Conservation (phyloP, 1,139 yeast genomes). For the Hansenula lynferdii region DNA sequence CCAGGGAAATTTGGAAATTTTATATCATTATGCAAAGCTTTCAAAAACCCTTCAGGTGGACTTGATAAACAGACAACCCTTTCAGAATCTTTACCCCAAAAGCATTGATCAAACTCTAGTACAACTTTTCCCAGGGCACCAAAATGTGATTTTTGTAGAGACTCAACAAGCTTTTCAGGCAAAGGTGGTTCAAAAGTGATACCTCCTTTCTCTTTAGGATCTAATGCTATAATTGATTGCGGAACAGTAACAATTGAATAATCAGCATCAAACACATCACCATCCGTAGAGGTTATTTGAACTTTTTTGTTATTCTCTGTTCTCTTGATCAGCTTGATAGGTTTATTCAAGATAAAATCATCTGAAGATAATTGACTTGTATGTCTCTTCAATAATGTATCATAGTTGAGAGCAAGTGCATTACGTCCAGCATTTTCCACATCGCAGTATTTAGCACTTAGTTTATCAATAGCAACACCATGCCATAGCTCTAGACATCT, state of each 20-base stretch:
- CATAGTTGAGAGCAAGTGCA: constrained; percentile 56
- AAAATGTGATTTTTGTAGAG: constrained; percentile 51
- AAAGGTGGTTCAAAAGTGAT: constrained; percentile 59
- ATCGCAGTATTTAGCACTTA: constrained; percentile 63
- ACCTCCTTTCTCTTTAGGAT: constrained; percentile 28
- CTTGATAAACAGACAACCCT: constrained; percentile 45
- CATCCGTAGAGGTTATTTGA: constrained; percentile 24
- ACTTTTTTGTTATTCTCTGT: constrained; percentile 16
- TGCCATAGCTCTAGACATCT: constrained; percentile 73
- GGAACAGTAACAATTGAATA: constrained; percentile 73
- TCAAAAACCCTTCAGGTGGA: constrained; percentile 22
- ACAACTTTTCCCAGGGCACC: constrained; percentile 77
- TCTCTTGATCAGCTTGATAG: constrained; percentile 40
- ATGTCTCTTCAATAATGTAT: constrained; percentile 43
- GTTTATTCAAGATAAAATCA: constrained; percentile 37
- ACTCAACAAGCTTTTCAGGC: constrained; percentile 39
- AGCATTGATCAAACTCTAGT: constrained; percentile 60
- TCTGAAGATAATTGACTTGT: constrained; percentile 34
- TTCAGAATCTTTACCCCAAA: constrained; percentile 58
- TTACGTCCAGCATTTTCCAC: constrained; percentile 75
- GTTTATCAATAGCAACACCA: constrained; percentile 60
- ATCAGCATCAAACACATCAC: constrained; percentile 33
- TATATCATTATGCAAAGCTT: constrained; percentile 6
- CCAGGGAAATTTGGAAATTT: constrained; percentile 4
- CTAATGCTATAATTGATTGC: constrained; percentile 52